Conservation (phyloP, 2,329 filamentous ascomycete genomes). For the Ophiostoma himal-ulmi region DNA sequence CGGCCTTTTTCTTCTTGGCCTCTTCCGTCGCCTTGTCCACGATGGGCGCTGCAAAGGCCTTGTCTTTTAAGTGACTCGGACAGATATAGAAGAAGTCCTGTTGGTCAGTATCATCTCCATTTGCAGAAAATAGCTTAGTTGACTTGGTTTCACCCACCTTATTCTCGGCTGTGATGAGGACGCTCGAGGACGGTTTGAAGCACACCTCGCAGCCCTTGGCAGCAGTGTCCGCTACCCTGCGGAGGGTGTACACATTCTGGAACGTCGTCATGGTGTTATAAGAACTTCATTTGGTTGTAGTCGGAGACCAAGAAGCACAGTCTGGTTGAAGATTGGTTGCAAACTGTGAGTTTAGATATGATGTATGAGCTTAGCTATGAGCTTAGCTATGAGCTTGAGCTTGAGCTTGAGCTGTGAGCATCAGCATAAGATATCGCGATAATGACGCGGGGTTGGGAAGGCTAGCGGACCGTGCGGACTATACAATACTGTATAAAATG, state of each 20-base stretch:
- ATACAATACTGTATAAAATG: background rate
- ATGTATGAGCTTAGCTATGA: background rate
- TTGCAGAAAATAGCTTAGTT: background rate
- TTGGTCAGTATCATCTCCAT: constrained; percentile 25
- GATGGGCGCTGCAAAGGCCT: constrained; percentile 70
- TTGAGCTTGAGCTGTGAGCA: background rate
- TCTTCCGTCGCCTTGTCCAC: constrained; percentile 62
- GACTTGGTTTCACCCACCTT: constrained; percentile 53
- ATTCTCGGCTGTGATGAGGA: constrained; percentile 82
- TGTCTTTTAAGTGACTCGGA: constrained; percentile 72
- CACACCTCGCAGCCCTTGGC: constrained; percentile 85
- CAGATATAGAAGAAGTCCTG: constrained; percentile 90
- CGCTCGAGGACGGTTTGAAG: constrained; percentile 79
- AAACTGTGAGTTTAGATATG: background rate
- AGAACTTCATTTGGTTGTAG: background rate
- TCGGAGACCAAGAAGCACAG: background rate
- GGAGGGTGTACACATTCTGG: constrained; percentile 76
- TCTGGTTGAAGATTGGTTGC: background rate
- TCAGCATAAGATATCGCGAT: background rate
- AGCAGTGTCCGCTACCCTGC: constrained; percentile 77
- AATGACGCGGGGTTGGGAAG: background rate
- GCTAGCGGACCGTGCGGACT: background rate
- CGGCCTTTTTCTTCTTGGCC: constrained; percentile 58
- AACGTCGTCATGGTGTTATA: constrained; percentile 42
- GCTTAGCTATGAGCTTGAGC: background rate